Conservation (phyloP, 306 rosid species). For the Argentina anserina region DNA sequence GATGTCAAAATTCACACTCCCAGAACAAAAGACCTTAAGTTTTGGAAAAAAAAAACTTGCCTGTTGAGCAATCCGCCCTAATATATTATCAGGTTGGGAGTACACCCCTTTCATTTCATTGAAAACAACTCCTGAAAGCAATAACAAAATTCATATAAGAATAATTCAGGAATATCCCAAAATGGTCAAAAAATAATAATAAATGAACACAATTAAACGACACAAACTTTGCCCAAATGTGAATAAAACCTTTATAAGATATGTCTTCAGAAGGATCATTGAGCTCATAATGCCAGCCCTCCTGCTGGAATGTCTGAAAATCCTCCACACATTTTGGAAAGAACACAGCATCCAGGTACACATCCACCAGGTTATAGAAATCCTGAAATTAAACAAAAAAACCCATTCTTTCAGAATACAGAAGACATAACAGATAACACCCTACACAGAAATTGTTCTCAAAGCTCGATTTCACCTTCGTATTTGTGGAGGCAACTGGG, state of each 20-base stretch:
- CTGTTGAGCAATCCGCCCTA: conserved; percentile 88
- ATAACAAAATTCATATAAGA: conserved; percentile 4
- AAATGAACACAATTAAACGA: neutral
- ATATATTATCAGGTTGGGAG: conserved; percentile 92
- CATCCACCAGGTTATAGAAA: conserved; percentile 92
- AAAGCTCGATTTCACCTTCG: conserved; percentile 48
- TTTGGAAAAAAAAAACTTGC: conserved; percentile 44
- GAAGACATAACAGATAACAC: conserved; percentile 1
- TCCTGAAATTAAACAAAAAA: conserved; percentile 47
- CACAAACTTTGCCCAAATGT: neutral
- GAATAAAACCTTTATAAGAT: conserved; percentile 65
- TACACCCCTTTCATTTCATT: conserved; percentile 99
- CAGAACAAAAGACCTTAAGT: neutral
- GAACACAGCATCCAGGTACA: conserved; percentile 96
- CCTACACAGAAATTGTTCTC: neutral
- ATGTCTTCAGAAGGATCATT: conserved; percentile 88
- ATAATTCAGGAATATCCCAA: neutral
- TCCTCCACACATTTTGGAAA: conserved; percentile 91
- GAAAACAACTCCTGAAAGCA: conserved; percentile 83
- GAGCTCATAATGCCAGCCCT: conserved; percentile 99
- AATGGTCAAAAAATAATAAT: neutral
- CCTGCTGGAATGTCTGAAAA: conserved; percentile 84
- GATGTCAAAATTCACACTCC: neutral
- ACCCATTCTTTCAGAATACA: conserved; percentile 5
- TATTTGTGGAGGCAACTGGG: conserved; percentile 92